Evolutionary conservation across 768 basidiomycete genomes (phyloP), one percentile per base, ranked within the genome.

Genomic region (Pulveroboletus sp.): DNA sequence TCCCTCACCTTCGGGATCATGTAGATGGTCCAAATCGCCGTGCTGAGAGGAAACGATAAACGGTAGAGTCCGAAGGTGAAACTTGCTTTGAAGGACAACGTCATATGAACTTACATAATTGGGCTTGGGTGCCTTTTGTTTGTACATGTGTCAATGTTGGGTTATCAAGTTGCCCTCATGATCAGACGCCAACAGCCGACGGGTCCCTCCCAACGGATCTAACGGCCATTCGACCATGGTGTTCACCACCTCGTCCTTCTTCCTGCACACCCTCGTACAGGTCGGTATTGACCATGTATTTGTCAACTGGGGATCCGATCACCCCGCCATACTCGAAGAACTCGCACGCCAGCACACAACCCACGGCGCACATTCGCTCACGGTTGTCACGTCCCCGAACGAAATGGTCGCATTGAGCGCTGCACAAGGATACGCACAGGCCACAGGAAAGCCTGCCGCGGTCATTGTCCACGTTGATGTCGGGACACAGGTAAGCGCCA

Each of bases 261-360:
- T 88, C 58, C 69, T 88, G 11, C 69, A 77, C 35, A 67, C 81
- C 0, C 73, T 86, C 17, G 62, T 65, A 14, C 65, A 77, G 43
- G 78, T 77, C 2, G 82, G 83, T 2, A 79, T 87, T 31, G 84
- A 81, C 0, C 81, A 85, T 60, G 78, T 76, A 9, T 85, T 87
- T 57, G 84, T 81, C 16, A 87, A 87, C 68, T 87, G 86, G 81
- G 87, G 86, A 2, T 84, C 82, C 1, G 86, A 89, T 55, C 86
- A 88, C 56, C 82, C 85, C 1, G 85, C 80, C 0, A 62, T 89
- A 13, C 72, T 88, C 21, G 86, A 87, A 55, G 86, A 87, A 25
- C 72, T 89, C 10, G 76, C 78, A 46, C 70, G 81, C 17, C 81
- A 85, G 51, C 73, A 80, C 3, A 59, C 63, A 6, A 45, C 57